Conservation (phyloP, 1,284 basidiomycete species). For the Apiotrichum veenhuisii region DNA sequence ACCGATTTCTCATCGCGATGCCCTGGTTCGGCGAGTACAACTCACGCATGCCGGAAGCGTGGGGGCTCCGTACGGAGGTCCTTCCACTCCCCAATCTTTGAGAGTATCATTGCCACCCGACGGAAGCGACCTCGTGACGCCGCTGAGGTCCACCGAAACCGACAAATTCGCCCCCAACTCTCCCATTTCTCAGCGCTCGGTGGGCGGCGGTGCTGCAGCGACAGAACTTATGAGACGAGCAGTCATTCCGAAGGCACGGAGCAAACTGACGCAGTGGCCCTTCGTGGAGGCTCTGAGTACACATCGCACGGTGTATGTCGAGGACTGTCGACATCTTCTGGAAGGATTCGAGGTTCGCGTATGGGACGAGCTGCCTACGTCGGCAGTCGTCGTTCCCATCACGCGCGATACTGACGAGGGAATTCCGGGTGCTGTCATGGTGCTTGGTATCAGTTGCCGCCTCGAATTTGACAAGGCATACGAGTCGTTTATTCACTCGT, state of each 20-base stretch:
- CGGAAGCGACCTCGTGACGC: too few species aligned
- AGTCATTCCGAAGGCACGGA: background rate
- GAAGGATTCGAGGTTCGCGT: slow-evolving; percentile 36
- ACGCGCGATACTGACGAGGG: slow-evolving; percentile 41
- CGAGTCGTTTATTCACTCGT: slow-evolving; percentile 25
- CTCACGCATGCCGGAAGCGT: too few species aligned
- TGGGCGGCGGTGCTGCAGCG: slow-evolving; percentile 18
- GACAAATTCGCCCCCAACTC: too few species aligned
- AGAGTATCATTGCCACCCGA: too few species aligned
- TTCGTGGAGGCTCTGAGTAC: slow-evolving; percentile 37
- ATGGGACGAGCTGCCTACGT: slow-evolving; percentile 44
- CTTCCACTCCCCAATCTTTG: too few species aligned
- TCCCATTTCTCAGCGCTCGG: background rate
- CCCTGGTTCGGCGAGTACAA: too few species aligned
- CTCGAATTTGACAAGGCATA: slow-evolving; percentile 35
- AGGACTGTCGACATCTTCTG: slow-evolving; percentile 35
- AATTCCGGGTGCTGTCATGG: slow-evolving; percentile 40
- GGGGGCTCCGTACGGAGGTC: too few species aligned
- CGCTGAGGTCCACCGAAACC: too few species aligned
- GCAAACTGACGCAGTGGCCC: slow-evolving; percentile 30
- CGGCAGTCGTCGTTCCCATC: slow-evolving; percentile 49
- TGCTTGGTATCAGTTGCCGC: slow-evolving; percentile 47
- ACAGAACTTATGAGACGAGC: background rate
- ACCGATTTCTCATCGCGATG: too few species aligned
- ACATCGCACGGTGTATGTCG: slow-evolving; percentile 33